Evolutionary conservation across 768 basidiomycete species (phyloP).

Genomic region (Pleurotus eryngii): DNA sequence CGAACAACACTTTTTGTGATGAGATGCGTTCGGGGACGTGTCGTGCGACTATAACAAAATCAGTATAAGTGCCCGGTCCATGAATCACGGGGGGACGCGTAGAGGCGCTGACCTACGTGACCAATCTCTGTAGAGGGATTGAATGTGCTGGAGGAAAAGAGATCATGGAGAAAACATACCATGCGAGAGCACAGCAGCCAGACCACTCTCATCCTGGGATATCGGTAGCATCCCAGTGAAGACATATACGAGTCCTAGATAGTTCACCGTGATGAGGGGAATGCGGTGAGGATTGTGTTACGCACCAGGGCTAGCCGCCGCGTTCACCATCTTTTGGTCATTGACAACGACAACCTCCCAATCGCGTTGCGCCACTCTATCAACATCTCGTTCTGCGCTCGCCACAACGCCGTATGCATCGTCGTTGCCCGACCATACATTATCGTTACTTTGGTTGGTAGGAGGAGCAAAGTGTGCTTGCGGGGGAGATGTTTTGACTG

Average conservation of each 20-base stretch:
- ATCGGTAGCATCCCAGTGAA: slow-evolving; percentile 88
- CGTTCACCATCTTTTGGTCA: slow-evolving; percentile 69
- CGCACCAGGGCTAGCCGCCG: slow-evolving; percentile 70
- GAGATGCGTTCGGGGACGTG: slow-evolving; percentile 54
- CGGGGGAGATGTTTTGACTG: slow-evolving; percentile 31
- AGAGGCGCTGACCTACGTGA: slow-evolving; percentile 52
- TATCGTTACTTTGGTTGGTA: slow-evolving; percentile 12
- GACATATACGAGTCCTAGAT: slow-evolving; percentile 70
- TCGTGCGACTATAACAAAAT: slow-evolving; percentile 30
- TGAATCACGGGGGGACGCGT: not conserved
- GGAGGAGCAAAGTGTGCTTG: slow-evolving; percentile 17
- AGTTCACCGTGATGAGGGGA: not conserved
- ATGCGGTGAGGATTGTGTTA: not conserved
- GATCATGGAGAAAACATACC: slow-evolving; percentile 41
- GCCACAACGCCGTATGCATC: slow-evolving; percentile 19
- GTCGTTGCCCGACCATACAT: slow-evolving; percentile 31
- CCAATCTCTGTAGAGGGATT: slow-evolving; percentile 59
- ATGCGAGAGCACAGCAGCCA: slow-evolving; percentile 84
- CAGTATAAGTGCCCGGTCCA: not conserved
- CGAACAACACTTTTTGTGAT: slow-evolving; percentile 38
- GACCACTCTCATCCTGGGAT: slow-evolving; percentile 71
- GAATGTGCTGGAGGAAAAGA: not conserved
- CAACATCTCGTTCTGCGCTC: slow-evolving; percentile 12
- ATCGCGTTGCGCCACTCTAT: slow-evolving; percentile 32
- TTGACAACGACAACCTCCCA: slow-evolving; percentile 81